Conservation (phyloP, 2,329 filamentous ascomycete genomes). For the Rosellinia necatrix region DNA sequence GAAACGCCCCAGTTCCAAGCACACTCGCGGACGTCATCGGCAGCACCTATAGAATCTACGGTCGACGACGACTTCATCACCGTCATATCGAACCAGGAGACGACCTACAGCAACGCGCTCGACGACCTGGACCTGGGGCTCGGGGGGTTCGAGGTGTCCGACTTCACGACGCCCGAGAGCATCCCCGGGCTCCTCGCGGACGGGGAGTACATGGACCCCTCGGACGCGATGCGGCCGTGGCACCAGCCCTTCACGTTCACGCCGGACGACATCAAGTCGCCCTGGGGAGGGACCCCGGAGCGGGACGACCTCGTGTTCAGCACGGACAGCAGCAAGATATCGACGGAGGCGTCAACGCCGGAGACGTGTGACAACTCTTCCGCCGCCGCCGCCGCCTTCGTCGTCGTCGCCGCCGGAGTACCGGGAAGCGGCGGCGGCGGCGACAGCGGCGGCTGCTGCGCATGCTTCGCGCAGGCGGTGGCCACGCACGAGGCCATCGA, state of each 20-base stretch:
- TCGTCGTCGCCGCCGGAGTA: no score
- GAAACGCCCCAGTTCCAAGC: constrained; percentile 23
- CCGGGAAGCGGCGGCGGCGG: no score
- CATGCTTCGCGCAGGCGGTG: constrained; percentile 25
- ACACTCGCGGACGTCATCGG: constrained; percentile 10
- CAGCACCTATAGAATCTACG: background rate
- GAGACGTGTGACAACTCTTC: constrained; percentile 14
- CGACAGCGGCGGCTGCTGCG: no score
- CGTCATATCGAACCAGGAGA: constrained; percentile 20
- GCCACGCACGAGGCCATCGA: constrained; percentile 27
- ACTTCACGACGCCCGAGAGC: constrained; percentile 22
- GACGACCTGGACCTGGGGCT: constrained; percentile 25
- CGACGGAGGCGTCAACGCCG: constrained; percentile 13
- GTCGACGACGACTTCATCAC: constrained; percentile 21
- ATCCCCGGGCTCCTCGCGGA: constrained; percentile 19
- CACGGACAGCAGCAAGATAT: constrained; percentile 19
- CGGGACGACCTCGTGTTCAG: constrained; percentile 21
- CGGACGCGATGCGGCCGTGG: constrained; percentile 25
- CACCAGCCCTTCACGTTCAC: constrained; percentile 24
- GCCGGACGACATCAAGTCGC: constrained; percentile 16
- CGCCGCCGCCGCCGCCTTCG: no score
- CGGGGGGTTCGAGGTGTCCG: constrained; percentile 18
- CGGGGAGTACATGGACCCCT: constrained; percentile 26
- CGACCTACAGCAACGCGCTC: constrained; percentile 16
- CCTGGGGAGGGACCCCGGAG: constrained; percentile 23